phyloP scores from a whole-genome alignment of 495 filamentous ascomycete genomes.

The Hypomontagnella monticulosa region DNA sequence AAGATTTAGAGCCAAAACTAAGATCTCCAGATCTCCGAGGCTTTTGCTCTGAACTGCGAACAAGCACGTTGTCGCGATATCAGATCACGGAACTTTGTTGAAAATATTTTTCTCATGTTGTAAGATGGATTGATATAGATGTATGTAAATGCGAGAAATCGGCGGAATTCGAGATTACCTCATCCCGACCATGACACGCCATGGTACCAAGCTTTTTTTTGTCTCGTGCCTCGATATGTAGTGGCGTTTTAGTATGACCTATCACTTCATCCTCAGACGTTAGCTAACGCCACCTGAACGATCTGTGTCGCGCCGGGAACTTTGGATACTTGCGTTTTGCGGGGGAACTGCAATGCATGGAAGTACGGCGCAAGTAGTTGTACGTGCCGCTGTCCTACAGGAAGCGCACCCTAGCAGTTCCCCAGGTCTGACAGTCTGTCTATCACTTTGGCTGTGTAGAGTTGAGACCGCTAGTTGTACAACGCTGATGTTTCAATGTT shows the following conservation, averaged over 20 bases:
- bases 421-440: no score
- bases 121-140: no score
- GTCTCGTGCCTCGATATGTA: not conserved
- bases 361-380: not conserved
- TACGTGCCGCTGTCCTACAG: not conserved
- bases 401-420: not conserved
- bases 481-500: not conserved
- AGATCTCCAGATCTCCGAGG: constrained; percentile 3
- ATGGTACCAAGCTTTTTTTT: not conserved
- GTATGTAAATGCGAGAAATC: no score
- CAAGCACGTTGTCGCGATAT: no score
- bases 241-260: constrained; percentile 11
- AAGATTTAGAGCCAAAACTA: constrained; percentile 12
- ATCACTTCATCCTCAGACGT: not conserved
- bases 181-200: not conserved
- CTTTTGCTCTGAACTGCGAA: not conserved
- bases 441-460: no score
- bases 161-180: no score
- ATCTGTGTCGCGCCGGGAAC: constrained; percentile 16
- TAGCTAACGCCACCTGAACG: constrained; percentile 16
- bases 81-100: no score
- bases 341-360: constrained; percentile 16
- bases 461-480: constrained; percentile 1
- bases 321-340: constrained; percentile 13
- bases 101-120: no score